phyloP scores from a whole-genome alignment of 73 alveolate genomes.

The Tetrahymena elliotti region DNA sequence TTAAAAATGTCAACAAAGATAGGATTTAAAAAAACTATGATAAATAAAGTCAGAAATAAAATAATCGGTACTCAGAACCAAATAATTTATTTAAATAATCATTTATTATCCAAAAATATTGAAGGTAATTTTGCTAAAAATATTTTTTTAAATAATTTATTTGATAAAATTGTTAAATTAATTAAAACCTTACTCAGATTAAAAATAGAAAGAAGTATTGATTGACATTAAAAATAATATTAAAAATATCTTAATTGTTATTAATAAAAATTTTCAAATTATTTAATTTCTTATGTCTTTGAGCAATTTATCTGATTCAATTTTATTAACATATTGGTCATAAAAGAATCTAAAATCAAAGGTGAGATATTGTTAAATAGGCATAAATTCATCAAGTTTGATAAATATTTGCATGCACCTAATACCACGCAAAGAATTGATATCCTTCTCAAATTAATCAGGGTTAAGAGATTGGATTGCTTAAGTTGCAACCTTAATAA shows the following conservation, averaged over 20 bases:
- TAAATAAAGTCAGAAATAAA: too few species aligned
- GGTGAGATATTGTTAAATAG: background rate
- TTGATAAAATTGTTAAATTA: too few species aligned
- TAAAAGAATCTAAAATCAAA: background rate
- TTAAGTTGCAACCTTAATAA: background rate
- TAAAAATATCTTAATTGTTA: background rate
- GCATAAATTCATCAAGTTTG: background rate
- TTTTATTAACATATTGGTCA: background rate
- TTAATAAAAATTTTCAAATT: background rate
- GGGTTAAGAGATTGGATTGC: background rate
- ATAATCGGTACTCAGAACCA: too few species aligned
- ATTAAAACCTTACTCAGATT: background rate
- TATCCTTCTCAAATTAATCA: background rate
- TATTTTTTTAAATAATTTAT: too few species aligned
- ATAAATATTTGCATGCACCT: background rate
- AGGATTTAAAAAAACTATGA: too few species aligned
- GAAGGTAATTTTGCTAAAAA: too few species aligned
- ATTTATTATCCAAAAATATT: too few species aligned
- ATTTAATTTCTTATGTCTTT: background rate
- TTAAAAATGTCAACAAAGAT: background rate
- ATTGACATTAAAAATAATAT: background rate
- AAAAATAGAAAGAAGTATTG: too few species aligned
- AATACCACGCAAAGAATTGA: background rate
- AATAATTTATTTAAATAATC: too few species aligned
- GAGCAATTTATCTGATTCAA: background rate